Evolutionary conservation across 371 early-diverging fungal genomes (phyloP).

Genomic region (Lichtheimia hyalospora): DNA sequence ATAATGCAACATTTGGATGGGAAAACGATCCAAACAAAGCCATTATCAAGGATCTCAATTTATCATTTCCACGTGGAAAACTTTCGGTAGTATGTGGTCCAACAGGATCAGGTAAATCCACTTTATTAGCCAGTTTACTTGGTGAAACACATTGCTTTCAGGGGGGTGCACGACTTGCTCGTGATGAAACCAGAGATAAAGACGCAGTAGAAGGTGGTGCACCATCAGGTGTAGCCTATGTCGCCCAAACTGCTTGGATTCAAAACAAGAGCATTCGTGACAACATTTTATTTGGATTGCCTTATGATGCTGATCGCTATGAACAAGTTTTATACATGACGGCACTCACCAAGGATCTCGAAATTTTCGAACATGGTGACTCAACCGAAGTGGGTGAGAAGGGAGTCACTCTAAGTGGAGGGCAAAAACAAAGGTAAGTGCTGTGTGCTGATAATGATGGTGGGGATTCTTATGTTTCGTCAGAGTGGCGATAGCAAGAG

Average conservation of each 20-base stretch:
- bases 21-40: conserved; percentile 36
- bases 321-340: conserved; percentile 62
- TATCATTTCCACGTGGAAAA: conserved; percentile 59
- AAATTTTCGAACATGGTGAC: conserved; percentile 80
- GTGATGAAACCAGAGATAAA: conserved; percentile 12
- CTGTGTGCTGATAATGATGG: not conserved
- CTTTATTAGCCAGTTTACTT: conserved; percentile 62
- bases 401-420: conserved; percentile 87
- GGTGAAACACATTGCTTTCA: conserved; percentile 52
- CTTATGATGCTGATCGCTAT: conserved; percentile 66
- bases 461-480: not conserved
- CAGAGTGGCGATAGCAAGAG: conserved; percentile 72
- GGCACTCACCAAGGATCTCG: conserved; percentile 78
- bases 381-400: conserved; percentile 87
- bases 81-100: conserved; percentile 80
- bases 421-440: conserved; percentile 71
- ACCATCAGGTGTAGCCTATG: conserved; percentile 67
- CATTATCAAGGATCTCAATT: conserved; percentile 53
- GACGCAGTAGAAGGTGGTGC: conserved; percentile 25
- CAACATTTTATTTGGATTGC: conserved; percentile 79
- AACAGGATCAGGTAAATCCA: conserved; percentile 82
- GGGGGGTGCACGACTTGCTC: conserved; percentile 49
- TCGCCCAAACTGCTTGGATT: conserved; percentile 82
- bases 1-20: conserved; percentile 56
- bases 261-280: conserved; percentile 78